Evolutionary conservation across 2,329 filamentous ascomycete genomes (phyloP), one percentile per base, ranked within the genome.

Genomic region (Alternaria gansuensis): DNA sequence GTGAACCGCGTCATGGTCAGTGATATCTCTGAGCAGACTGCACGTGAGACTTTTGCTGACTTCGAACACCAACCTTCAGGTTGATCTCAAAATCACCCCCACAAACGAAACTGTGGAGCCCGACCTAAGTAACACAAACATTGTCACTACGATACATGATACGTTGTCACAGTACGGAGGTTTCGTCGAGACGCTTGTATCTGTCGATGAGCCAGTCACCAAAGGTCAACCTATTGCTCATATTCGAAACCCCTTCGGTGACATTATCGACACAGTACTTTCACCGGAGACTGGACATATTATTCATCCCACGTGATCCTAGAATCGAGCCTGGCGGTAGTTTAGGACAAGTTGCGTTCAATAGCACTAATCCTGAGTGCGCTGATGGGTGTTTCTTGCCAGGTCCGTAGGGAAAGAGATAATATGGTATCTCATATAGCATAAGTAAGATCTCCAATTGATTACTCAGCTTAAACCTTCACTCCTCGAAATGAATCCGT

Each of bases 191-290:
- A 60, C 63, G 3, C 55, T 75, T 6, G 71, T 78, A 0, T 39
- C 49, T 13, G 70, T 75, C 4, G 69, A 78, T 21, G 70, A 78
- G 55, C 71, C 72, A 5, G 75, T 78, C 0, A 64, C 57, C 3
- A 75, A 78, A 62, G 77, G 75, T 2, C 75, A 78, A 64, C 64
- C 71, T 0, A 73, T 79, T 44, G 76, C 74, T 0, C 67, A 73
- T 34, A 67, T 79, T 4, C 65, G 69, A 14, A 78, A 77, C 54
- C 65, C 72, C 0, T 77, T 77, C 63, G 76, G 76, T 5, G 77
- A 78, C 59, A 67, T 77, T 5, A 43, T 79, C 29, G 75, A 79
- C 55, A 72, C 72, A 1, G 49, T 78, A 13, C 66, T 70, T 8
- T 61, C 73, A n/a, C 72, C 73, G 0, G 76, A 72, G 5, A 64